Evolutionary conservation across 495 filamentous ascomycete species (phyloP).

Genomic region (Penicillium coffeae): DNA sequence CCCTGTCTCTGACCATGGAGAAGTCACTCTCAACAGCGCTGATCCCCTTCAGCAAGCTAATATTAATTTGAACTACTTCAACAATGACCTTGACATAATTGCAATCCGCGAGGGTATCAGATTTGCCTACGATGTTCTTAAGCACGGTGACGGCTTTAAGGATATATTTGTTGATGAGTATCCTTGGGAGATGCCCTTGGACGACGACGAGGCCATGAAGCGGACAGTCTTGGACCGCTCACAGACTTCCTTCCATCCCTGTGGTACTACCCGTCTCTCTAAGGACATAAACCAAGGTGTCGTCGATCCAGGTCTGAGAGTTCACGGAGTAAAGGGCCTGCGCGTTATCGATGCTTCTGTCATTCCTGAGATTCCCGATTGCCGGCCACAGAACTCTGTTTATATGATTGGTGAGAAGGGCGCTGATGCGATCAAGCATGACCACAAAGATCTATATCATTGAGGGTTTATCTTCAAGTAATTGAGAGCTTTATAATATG

Average conservation of each 20-base stretch:
- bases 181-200: constrained; percentile 57
- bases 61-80: constrained; percentile 61
- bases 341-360: constrained; percentile 45
- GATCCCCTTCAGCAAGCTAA: constrained; percentile 51
- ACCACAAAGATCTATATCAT: neutral
- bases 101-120: constrained; percentile 55
- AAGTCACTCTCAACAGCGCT: constrained; percentile 50
- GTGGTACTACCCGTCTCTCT: constrained; percentile 50
- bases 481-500: no score
- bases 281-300: constrained; percentile 51
- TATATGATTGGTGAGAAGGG: constrained; percentile 60
- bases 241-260: constrained; percentile 58
- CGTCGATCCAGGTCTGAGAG: constrained; percentile 50
- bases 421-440: constrained; percentile 41
- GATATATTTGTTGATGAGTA: constrained; percentile 53
- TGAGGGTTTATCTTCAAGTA: no score
- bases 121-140: constrained; percentile 53
- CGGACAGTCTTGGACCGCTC: constrained; percentile 50
- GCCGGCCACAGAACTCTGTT: constrained; percentile 45
- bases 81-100: constrained; percentile 51
- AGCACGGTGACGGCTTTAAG: constrained; percentile 53
- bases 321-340: constrained; percentile 51
- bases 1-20: constrained; percentile 46
- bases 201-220: constrained; percentile 55
- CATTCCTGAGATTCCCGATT: constrained; percentile 38